Conservation (phyloP, 495 filamentous ascomycete genomes). For the Letharia columbiana region DNA sequence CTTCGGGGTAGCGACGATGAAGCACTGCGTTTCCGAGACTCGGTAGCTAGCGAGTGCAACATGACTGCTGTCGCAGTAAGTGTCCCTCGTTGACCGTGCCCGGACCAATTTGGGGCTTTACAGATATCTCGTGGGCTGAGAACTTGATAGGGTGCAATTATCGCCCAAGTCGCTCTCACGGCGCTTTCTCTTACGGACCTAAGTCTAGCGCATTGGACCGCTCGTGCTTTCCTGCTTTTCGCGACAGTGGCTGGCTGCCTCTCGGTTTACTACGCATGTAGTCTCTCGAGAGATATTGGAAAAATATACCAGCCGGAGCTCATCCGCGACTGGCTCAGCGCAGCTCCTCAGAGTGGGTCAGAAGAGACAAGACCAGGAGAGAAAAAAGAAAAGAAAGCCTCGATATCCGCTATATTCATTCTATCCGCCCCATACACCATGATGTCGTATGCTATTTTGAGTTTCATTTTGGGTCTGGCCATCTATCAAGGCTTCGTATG, state of each 20-base stretch:
- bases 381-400: neutral
- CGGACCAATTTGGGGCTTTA: too few species aligned
- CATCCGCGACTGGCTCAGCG: conserved; percentile 15
- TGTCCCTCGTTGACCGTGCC: neutral
- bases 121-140: neutral
- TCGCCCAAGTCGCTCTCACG: conserved; percentile 29
- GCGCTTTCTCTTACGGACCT: conserved; percentile 22
- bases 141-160: conserved; percentile 25
- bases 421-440: conserved; percentile 17
- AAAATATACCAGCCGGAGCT: conserved; percentile 7
- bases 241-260: conserved; percentile 22
- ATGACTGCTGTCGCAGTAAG: conserved; percentile 27
- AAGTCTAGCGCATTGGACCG: conserved; percentile 26
- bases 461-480: conserved; percentile 18
- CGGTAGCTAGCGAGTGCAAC: conserved; percentile 20
- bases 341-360: neutral
- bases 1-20: conserved; percentile 8
- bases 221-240: conserved; percentile 22
- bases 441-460: conserved; percentile 19
- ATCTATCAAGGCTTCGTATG: conserved; percentile 21
- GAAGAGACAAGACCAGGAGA: neutral
- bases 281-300: conserved; percentile 18
- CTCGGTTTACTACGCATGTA: conserved; percentile 24
- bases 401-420: conserved; percentile 13
- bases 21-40: conserved; percentile 10